Conservation (phyloP, 2,329 filamentous ascomycete species). For the Aaosphaeria arxii region DNA sequence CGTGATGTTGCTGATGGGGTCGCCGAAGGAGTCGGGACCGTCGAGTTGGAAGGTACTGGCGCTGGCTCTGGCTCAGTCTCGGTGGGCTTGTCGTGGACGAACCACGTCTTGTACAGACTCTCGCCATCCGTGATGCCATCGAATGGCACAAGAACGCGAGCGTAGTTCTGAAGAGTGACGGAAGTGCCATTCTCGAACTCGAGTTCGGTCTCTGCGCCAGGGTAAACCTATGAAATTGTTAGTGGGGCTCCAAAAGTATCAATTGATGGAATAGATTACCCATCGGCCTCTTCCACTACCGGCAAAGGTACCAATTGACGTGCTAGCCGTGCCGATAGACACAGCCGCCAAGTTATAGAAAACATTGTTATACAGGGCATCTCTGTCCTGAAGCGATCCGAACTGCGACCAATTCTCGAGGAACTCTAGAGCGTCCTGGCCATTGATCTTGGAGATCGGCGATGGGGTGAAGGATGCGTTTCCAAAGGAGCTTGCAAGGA, state of each 20-base stretch:
- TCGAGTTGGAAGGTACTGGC: constrained; percentile 10
- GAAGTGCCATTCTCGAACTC: constrained; percentile 46
- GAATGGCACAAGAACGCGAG: constrained; percentile 41
- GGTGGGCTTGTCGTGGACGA: constrained; percentile 24
- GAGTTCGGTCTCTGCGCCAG: constrained; percentile 42
- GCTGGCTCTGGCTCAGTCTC: constrained; percentile 1
- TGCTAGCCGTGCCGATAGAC: constrained; percentile 38
- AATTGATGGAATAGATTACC: constrained; percentile 6
- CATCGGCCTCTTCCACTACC: constrained; percentile 42
- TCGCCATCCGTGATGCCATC: constrained; percentile 41
- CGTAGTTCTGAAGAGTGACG: constrained; percentile 42
- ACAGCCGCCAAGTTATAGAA: constrained; percentile 47
- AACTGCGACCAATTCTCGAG: constrained; percentile 48
- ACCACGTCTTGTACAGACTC: constrained; percentile 39
- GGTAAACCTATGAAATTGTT: constrained; percentile 30
- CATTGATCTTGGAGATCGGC: constrained; percentile 56
- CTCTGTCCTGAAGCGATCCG: constrained; percentile 54
- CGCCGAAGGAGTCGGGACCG: constrained; percentile 5
- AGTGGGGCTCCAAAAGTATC: not conserved
- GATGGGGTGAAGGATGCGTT: constrained; percentile 45
- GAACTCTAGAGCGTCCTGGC: constrained; percentile 50
- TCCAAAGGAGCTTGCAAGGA: constrained; percentile 40
- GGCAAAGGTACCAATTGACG: constrained; percentile 44
- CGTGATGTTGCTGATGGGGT: constrained; percentile 17
- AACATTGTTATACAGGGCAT: constrained; percentile 55